Percentiles rank a stretch among this genome's conserved stretches.
phyloP scores from a whole-genome alignment of 148 eudicot genomes.

The Amaranthus cruentus region DNA sequence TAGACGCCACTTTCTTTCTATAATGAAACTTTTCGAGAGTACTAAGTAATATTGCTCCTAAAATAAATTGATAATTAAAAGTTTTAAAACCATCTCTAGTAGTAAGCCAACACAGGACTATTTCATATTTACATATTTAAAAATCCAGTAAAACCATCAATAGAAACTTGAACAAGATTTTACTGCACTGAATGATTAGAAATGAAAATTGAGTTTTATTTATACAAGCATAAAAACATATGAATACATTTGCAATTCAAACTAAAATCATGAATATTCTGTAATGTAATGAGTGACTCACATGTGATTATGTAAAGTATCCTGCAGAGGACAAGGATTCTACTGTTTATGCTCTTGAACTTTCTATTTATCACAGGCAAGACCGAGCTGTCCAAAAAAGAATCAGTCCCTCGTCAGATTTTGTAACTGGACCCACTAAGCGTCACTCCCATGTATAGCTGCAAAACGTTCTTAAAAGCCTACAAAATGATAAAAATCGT shows the following conservation, averaged over 20 bases:
- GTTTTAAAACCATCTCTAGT: neutral
- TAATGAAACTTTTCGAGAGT: too few species aligned
- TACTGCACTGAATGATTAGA: neutral
- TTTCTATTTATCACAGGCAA: constrained; percentile 10
- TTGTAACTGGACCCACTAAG: constrained; percentile 31
- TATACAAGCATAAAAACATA: constrained; percentile 26
- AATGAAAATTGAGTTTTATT: neutral
- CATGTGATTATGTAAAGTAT: constrained; percentile 22
- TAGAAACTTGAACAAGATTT: neutral
- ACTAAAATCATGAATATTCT: constrained; percentile 27
- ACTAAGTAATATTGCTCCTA: neutral
- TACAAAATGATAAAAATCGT: constrained; percentile 28
- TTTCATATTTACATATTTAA: neutral
- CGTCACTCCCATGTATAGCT: constrained; percentile 53
- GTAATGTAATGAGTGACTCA: constrained; percentile 38
- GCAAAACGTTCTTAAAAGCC: constrained; percentile 79
- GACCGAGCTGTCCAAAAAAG: constrained; percentile 7
- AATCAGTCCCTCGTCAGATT: constrained; percentile 27
- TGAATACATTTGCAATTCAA: constrained; percentile 14
- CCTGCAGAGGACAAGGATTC: constrained; percentile 24
- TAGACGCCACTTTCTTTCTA: too few species aligned
- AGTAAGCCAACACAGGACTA: neutral
- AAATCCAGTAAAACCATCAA: neutral
- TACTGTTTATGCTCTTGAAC: constrained; percentile 23
- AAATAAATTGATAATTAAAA: neutral